A percentile compares a stretch with the other conserved stretches of the same genome.
Conservation (phyloP, 305 asterid species). For the Solanum hybrid region DNA sequence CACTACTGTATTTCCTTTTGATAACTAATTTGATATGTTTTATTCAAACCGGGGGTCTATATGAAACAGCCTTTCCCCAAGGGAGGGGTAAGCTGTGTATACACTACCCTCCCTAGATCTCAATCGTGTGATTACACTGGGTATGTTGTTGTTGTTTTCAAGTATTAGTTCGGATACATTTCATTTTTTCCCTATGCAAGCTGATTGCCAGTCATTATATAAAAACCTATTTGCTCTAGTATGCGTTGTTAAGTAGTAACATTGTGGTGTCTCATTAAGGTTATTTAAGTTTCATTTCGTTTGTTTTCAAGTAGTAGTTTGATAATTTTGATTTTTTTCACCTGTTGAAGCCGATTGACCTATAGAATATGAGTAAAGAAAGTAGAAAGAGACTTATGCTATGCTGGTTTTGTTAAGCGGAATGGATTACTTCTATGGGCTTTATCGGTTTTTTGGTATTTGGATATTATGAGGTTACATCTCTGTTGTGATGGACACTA, state of each 20-base stretch:
- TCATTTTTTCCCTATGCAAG: neutral
- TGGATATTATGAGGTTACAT: neutral
- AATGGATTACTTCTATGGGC: neutral
- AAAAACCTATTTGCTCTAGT: neutral
- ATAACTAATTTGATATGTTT: too few relatives aligned
- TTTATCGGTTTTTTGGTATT: neutral
- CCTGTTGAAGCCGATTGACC: neutral
- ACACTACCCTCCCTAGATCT: neutral
- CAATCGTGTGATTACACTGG: neutral
- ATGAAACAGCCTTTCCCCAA: neutral
- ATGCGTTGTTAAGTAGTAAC: neutral
- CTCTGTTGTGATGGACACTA: neutral
- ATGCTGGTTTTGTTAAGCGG: neutral
- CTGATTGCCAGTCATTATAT: neutral
- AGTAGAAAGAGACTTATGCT: neutral
- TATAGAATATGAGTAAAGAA: neutral
- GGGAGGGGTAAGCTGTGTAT: neutral
- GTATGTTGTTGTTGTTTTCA: neutral
- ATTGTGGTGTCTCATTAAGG: neutral
- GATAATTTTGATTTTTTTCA: neutral
- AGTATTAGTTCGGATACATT: neutral
- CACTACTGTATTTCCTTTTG: neutral
- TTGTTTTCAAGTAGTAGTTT: neutral
- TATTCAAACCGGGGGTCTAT: neutral
- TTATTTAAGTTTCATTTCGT: neutral